Conservation (phyloP, 2,329 filamentous ascomycete species). For the Pseudovirgaria hyperparasitica region DNA sequence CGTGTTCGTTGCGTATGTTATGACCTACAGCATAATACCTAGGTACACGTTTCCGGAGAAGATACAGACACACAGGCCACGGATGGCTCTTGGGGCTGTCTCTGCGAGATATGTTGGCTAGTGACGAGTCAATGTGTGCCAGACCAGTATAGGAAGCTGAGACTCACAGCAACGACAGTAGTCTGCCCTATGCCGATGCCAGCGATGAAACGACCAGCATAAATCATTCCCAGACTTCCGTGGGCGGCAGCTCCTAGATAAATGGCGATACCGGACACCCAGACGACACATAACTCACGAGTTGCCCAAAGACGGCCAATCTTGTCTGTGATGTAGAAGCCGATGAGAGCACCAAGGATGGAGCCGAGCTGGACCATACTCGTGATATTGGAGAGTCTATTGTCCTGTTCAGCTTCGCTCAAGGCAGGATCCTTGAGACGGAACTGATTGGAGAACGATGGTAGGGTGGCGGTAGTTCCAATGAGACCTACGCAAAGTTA, state of each 20-base stretch:
- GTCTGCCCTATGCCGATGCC: constrained; percentile 55
- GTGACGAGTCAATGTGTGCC: no score
- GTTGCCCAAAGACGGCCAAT: constrained; percentile 32
- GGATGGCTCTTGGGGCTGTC: constrained; percentile 54
- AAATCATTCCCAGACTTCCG: constrained; percentile 37
- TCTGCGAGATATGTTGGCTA: constrained; percentile 63
- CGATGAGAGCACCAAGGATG: constrained; percentile 55
- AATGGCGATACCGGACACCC: constrained; percentile 28
- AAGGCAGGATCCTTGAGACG: constrained; percentile 20
- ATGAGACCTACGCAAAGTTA: no score
- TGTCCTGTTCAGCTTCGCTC: constrained; percentile 17
- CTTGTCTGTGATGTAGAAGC: constrained; percentile 36
- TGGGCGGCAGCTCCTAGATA: constrained; percentile 23
- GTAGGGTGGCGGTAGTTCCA: constrained; percentile 43
- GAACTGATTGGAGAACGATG: constrained; percentile 22
- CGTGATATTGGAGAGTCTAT: constrained; percentile 50
- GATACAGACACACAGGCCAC: constrained; percentile 61
- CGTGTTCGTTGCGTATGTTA: not conserved
- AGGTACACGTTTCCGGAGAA: constrained; percentile 63
- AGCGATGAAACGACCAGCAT: constrained; percentile 53
- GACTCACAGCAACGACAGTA: constrained; percentile 45
- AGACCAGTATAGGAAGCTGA: no score
- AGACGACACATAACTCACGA: constrained; percentile 27
- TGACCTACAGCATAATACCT: constrained; percentile 50
- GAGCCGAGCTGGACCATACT: constrained; percentile 73